phyloP scores from a whole-genome alignment of 2,329 filamentous ascomycete genomes.

The Fusarium palustre region DNA sequence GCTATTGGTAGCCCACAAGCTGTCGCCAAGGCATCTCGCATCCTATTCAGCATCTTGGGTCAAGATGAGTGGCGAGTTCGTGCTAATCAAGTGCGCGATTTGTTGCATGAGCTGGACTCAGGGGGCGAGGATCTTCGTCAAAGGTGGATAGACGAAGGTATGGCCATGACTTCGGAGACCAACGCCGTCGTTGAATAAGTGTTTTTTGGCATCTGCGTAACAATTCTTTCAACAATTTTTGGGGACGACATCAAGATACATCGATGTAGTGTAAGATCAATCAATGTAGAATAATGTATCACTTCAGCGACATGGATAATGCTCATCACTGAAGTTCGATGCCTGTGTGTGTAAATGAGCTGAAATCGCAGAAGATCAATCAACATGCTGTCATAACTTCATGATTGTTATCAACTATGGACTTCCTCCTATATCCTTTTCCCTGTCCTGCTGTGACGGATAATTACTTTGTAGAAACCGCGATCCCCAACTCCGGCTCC shows the following conservation, averaged over 20 bases:
- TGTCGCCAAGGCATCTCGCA: slow-evolving; percentile 46
- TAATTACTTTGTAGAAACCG: slow-evolving; percentile 31
- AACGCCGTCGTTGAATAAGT: neutral
- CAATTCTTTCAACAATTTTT: neutral
- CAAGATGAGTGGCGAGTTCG: slow-evolving; percentile 52
- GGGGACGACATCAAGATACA: neutral
- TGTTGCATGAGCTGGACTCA: slow-evolving; percentile 38
- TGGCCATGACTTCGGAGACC: neutral
- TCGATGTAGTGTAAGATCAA: slow-evolving; percentile 24
- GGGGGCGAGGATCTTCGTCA: slow-evolving; percentile 28
- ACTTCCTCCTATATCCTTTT: slow-evolving; percentile 21
- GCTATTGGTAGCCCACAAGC: slow-evolving; percentile 49
- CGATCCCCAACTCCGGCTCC: slow-evolving; percentile 35
- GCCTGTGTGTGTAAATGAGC: neutral
- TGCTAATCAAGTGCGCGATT: slow-evolving; percentile 37
- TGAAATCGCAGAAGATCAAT: neutral
- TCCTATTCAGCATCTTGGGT: slow-evolving; percentile 52
- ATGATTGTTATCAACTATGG: slow-evolving; percentile 37
- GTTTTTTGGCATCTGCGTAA: too few relatives aligned
- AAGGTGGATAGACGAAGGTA: slow-evolving; percentile 29
- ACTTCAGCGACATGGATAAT: neutral
- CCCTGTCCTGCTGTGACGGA: slow-evolving; percentile 10
- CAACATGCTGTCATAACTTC: slow-evolving; percentile 33
- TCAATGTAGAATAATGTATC: slow-evolving; percentile 21
- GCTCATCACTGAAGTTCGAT: neutral